phyloP scores from a whole-genome alignment of 2,329 filamentous ascomycete species.

The Ophiostoma pallidulum region DNA sequence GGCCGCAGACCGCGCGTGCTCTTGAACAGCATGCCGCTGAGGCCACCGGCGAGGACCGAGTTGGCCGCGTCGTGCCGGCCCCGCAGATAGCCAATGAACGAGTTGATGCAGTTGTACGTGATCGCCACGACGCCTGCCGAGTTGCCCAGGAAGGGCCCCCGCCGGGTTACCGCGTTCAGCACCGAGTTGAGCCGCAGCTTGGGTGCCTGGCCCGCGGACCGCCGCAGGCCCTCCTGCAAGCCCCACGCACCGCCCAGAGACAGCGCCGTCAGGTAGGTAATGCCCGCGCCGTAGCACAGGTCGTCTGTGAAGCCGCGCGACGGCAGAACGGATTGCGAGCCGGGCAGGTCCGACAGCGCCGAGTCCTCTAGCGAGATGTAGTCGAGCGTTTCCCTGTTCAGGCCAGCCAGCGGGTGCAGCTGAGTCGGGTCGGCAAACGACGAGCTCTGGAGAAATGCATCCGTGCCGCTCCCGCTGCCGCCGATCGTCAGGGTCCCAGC shows the following conservation, averaged over 20 bases:
- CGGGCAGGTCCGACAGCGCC: slow-evolving; percentile 74
- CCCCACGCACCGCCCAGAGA: slow-evolving; percentile 86
- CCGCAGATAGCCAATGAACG: slow-evolving; percentile 64
- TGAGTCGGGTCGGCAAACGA: slow-evolving; percentile 76
- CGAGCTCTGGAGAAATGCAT: slow-evolving; percentile 71
- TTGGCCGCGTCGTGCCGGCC: slow-evolving; percentile 88
- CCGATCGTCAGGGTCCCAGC: slow-evolving; percentile 20
- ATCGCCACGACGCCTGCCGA: slow-evolving; percentile 92
- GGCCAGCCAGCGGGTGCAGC: slow-evolving; percentile 85
- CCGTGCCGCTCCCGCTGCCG: slow-evolving; percentile 61
- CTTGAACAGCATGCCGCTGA: slow-evolving; percentile 95
- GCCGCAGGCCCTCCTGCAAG: slow-evolving; percentile 75
- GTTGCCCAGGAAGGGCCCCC: slow-evolving; percentile 93
- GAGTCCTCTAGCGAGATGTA: slow-evolving; percentile 93
- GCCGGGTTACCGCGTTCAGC: slow-evolving; percentile 84
- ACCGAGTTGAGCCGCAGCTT: slow-evolving; percentile 91
- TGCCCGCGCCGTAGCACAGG: slow-evolving; percentile 92
- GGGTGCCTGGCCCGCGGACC: slow-evolving; percentile 67
- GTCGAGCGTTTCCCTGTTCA: slow-evolving; percentile 88
- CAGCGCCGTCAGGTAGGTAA: slow-evolving; percentile 85
- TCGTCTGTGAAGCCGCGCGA: slow-evolving; percentile 97
- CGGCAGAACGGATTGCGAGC: slow-evolving; percentile 77
- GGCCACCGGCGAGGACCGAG: slow-evolving; percentile 70
- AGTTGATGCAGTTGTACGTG: slow-evolving; percentile 91
- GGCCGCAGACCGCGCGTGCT: slow-evolving; percentile 82